These are phyloP conservation scores for Trichoderma virens DNA, from an alignment of 495 filamentous ascomycete species.

Conservation along the genomic window DNA sequence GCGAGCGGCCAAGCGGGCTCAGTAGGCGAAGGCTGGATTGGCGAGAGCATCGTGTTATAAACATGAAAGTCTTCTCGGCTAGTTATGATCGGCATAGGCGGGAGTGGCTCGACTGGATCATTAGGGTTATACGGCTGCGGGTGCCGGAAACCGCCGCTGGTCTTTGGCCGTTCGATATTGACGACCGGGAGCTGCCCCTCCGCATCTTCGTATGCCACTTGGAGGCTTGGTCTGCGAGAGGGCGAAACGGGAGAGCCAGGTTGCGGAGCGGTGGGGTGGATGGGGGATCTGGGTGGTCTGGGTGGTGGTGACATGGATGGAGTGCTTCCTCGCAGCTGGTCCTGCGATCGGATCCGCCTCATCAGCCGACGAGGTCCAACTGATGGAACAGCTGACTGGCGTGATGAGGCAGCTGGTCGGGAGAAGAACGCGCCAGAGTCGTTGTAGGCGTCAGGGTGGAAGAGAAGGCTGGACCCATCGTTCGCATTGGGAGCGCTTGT, in stretches of 20 bases:
- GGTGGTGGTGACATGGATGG: slow-evolving; percentile 24
- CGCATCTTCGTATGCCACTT: slow-evolving; percentile 35
- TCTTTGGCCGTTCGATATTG: slow-evolving; percentile 31
- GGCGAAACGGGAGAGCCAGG: slow-evolving; percentile 26
- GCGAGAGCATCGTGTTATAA: slow-evolving; percentile 18
- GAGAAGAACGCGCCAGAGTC: slow-evolving; percentile 12
- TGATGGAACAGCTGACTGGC: slow-evolving; percentile 17
- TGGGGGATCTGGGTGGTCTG: slow-evolving; percentile 37
- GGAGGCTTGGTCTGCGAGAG: slow-evolving; percentile 42
- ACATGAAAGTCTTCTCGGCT: slow-evolving; percentile 20
- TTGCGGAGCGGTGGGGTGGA: slow-evolving; percentile 20
- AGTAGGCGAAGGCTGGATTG: slow-evolving; percentile 40
- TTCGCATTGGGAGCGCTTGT: neutral
- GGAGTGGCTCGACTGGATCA: slow-evolving; percentile 19
- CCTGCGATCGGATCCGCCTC: slow-evolving; percentile 38
- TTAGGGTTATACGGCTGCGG: slow-evolving; percentile 28
- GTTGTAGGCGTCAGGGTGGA: slow-evolving; percentile 20
- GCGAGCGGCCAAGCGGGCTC: slow-evolving; percentile 42
- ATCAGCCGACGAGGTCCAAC: slow-evolving; percentile 24
- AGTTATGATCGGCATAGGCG: slow-evolving; percentile 23
- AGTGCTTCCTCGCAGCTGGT: slow-evolving; percentile 32
- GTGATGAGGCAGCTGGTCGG: slow-evolving; percentile 13
- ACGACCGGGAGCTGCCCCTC: slow-evolving; percentile 26
- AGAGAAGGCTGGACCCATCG: slow-evolving; percentile 19
- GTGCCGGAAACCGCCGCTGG: slow-evolving; percentile 32